A percentile compares a stretch with the other conserved stretches of the same genome.
Conservation (phyloP, 805 yeast species). For the Cyberlindnera maritima region DNA sequence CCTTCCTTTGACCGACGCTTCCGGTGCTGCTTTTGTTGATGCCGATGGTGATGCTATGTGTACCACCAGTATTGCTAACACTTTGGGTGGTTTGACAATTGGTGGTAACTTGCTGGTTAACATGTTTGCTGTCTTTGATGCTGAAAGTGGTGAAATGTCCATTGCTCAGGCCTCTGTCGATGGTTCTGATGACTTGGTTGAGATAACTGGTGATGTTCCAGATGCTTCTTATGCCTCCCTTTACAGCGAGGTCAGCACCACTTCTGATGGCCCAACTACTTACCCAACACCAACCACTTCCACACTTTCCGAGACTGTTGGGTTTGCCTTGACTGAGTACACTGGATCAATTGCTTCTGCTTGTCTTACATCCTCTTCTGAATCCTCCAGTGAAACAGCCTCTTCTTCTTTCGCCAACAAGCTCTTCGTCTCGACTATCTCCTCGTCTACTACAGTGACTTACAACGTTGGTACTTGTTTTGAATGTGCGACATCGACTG, state of each 20-base stretch:
- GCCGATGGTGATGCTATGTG: slow-evolving; percentile 19
- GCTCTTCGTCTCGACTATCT: not conserved
- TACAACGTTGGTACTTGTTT: not conserved
- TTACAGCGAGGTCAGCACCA: not conserved
- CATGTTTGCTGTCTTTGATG: slow-evolving; percentile 19
- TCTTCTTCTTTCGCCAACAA: not conserved
- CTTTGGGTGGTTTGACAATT: slow-evolving; percentile 1
- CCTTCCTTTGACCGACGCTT: slow-evolving; percentile 7
- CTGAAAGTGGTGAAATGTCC: slow-evolving; percentile 18
- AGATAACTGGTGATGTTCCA: slow-evolving; percentile 19
- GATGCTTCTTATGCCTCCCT: slow-evolving; percentile 14
- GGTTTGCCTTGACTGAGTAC: not conserved
- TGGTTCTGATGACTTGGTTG: slow-evolving; percentile 10
- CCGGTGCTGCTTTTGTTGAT: slow-evolving; percentile 9
- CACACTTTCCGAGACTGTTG: slow-evolving; percentile 2
- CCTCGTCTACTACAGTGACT: not conserved
- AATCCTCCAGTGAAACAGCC: not conserved
- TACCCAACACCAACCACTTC: slow-evolving; percentile 9
- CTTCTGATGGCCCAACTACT: not conserved
- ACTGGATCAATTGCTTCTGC: slow-evolving; percentile 4
- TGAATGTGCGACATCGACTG: not conserved
- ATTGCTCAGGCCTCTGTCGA: slow-evolving; percentile 14
- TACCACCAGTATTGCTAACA: slow-evolving; percentile 4
- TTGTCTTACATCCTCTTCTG: slow-evolving; percentile 1
- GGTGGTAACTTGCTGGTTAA: slow-evolving; percentile 18